Percentiles rank a stretch among this genome's conserved stretches.
Conservation (phyloP, 345 rosid species). For the Brassica rapa region DNA sequence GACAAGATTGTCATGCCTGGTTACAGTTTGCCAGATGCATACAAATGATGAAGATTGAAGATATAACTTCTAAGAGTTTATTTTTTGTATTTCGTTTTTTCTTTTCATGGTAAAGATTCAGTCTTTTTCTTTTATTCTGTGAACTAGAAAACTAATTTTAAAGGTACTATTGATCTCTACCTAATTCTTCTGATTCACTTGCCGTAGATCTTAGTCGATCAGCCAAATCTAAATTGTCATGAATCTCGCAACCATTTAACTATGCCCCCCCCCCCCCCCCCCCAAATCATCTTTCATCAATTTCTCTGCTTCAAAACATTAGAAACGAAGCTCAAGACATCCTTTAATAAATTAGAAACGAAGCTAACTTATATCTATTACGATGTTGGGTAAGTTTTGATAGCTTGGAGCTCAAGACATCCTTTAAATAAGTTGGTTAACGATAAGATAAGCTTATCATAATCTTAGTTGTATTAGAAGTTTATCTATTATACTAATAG, state of each 20-base stretch:
- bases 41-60: constrained; percentile 49
- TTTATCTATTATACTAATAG: no score
- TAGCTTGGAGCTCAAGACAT: no score
- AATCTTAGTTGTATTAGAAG: no score
- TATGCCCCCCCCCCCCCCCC: constrained; percentile 49
- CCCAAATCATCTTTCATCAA: constrained; percentile 33
- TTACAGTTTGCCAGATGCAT: constrained; percentile 72
- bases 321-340: no score
- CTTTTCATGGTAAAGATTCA: constrained; percentile 7
- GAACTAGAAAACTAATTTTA: background rate
- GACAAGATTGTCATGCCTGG: constrained; percentile 76
- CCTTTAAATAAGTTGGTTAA: background rate
- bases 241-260: constrained; percentile 53
- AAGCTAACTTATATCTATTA: background rate
- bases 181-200: constrained; percentile 42
- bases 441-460: no score
- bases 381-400: background rate
- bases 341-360: no score
- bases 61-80: constrained; percentile 9
- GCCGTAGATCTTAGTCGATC: constrained; percentile 42
- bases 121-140: constrained; percentile 4
- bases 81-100: constrained; percentile 29
- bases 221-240: constrained; percentile 48
- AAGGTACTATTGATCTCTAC: constrained; percentile 31
- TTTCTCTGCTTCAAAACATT: constrained; percentile 45